Evolutionary conservation across 305 asterid genomes (phyloP).

Genomic region (Nicotiana rustica): DNA sequence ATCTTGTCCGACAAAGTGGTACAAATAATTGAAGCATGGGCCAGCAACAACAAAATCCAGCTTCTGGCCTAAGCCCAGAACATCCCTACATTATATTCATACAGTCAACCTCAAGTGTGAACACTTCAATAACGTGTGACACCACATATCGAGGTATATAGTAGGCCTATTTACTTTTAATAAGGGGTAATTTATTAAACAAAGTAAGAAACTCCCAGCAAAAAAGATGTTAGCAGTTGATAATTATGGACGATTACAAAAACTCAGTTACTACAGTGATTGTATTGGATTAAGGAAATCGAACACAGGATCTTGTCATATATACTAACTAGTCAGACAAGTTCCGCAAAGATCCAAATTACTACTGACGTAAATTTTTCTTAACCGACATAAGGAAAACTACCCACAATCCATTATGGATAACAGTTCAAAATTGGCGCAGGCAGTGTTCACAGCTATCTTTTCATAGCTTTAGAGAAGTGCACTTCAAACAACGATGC

Average conservation of each 20-base stretch:
- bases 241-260: neutral
- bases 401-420: conserved; percentile 14
- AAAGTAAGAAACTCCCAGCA: conserved; percentile 18
- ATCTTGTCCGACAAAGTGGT: conserved; percentile 9
- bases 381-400: conserved; percentile 12
- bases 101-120: neutral
- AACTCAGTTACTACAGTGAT: neutral
- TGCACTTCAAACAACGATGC: neutral
- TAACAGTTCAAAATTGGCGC: neutral
- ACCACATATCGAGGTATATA: neutral
- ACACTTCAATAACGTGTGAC: neutral
- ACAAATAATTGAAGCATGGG: neutral
- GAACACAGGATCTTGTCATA: conserved; percentile 12
- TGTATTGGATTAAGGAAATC: conserved; percentile 14
- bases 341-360: neutral
- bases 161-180: conserved; percentile 23
- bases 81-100: conserved; percentile 13
- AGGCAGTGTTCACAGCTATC: conserved; percentile 2
- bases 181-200: neutral
- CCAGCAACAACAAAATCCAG: conserved; percentile 24
- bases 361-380: conserved; percentile 17
- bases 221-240: neutral
- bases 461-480: conserved; percentile 23
- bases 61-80: conserved; percentile 7
- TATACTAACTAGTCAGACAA: neutral